A percentile compares a stretch with the other conserved stretches of the same genome.
Evolutionary conservation across 129 eudicot species (phyloP).

Genomic region (Ambrosia trifida): DNA sequence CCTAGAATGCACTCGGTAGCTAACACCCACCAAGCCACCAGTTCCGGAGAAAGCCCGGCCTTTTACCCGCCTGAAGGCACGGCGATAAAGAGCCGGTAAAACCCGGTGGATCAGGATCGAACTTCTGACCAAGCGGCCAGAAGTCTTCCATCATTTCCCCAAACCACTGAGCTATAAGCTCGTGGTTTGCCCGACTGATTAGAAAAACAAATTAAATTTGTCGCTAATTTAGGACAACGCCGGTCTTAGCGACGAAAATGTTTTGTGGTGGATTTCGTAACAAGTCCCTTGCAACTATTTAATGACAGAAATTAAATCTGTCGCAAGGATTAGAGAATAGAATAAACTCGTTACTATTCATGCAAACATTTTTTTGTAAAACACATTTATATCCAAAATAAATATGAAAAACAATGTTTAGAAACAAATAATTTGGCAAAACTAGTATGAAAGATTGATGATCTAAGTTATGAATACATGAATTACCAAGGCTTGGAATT

Average conservation of each 20-base stretch:
- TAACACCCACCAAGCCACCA: no score
- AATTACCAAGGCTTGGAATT: conserved; percentile 70
- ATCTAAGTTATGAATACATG: neutral
- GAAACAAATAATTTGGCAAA: neutral
- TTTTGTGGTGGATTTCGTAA: neutral
- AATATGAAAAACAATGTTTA: neutral
- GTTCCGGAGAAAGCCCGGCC: no score
- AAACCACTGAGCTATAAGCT: no score
- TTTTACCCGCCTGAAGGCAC: no score
- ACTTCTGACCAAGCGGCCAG: no score
- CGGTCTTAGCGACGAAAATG: neutral
- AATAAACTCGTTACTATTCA: neutral
- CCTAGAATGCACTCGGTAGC: no score
- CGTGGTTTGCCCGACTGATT: no score
- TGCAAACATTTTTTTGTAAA: neutral
- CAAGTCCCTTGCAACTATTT: neutral
- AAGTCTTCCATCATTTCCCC: no score
- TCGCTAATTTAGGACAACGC: no score
- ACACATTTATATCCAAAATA: neutral
- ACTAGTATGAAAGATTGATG: conserved; percentile 4
- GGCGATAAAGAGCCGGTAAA: no score
- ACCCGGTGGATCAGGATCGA: no score
- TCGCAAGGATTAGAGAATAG: neutral
- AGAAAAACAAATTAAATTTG: no score
- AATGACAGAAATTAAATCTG: neutral